Evolutionary conservation across 371 early-diverging fungal species (phyloP).

Genomic region (Apophysomyces variabilis): DNA sequence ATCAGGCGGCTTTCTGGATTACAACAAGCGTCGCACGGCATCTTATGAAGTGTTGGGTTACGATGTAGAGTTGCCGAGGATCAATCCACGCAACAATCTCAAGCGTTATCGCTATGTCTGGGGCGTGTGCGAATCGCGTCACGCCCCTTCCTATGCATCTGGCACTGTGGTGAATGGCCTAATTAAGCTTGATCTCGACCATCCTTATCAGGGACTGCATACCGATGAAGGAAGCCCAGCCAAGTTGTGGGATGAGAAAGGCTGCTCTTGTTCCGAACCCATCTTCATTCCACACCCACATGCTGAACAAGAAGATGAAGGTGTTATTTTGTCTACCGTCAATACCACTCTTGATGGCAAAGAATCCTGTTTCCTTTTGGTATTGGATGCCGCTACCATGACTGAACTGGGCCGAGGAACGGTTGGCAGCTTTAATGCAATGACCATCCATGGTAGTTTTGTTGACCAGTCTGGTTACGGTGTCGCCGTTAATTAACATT

Average conservation of each 20-base stretch:
- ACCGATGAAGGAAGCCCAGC: conserved; percentile 36
- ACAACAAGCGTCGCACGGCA: conserved; percentile 47
- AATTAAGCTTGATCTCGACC: conserved; percentile 59
- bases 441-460: conserved; percentile 53
- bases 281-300: conserved; percentile 64
- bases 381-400: conserved; percentile 65
- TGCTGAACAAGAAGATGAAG: conserved; percentile 66
- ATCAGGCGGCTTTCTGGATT: conserved; percentile 22
- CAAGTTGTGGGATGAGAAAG: conserved; percentile 52
- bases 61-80: conserved; percentile 65
- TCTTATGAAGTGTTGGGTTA: conserved; percentile 45
- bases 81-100: conserved; percentile 55
- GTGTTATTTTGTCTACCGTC: conserved; percentile 65
- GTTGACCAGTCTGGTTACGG: conserved; percentile 41
- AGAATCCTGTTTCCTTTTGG: conserved; percentile 59
- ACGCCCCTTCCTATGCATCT: conserved; percentile 51
- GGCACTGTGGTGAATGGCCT: conserved; percentile 57
- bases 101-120: conserved; percentile 59
- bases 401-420: conserved; percentile 61
- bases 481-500: conserved; percentile 41
- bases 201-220: conserved; percentile 35
- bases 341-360: conserved; percentile 38
- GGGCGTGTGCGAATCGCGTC: conserved; percentile 56
- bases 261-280: conserved; percentile 72
- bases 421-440: conserved; percentile 46